Base-by-base conservation (phyloP, 768 basidiomycete species). In the Kwoniella shandongensis region DNA sequence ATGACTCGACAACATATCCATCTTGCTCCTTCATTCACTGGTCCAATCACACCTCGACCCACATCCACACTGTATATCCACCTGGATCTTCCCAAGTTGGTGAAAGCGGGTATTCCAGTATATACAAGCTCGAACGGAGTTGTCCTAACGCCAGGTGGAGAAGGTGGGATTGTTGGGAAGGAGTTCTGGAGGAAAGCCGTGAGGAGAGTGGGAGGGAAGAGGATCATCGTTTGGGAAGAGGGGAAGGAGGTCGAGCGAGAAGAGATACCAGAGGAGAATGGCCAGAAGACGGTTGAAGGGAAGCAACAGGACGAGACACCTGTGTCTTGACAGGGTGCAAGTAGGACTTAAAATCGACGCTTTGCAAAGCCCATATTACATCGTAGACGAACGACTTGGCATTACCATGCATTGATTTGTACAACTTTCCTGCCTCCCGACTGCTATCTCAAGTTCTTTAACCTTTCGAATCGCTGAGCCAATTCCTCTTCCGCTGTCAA, bases 1-100 rank as follows among this genome's bases (percentile, higher is more conserved):
- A 96, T 93, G 91, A 81, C 78, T 12, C 81, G 94, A 23, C 94
- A 92, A 69, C 92, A 97, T 69, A 88, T 98, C 36, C 94, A 99
- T 75, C 80, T 96, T 13, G 92, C 93, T 0, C 88, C 91, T 72
- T 86, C 88, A 32, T 78, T 72, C 1, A 81, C 82, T 4, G 85
- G 65, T 22, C 12, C 39, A 13, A 52, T 49, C 53, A 91, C 91
- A 26, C 92, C 94, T 84, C 86, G 93, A 22, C 80, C 76, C 3
- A 84, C 83, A 1, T 87, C 90, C 0, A 82, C 87, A 58, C 79
- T 98, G 32, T 81, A 91, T 51, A 87, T 97, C 42, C 92, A 86
- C 68, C 81, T 98, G 57, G 81, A 93, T 61, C 79, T 93, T 3
- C 79, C 83, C 51, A 85, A 83, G 15, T 45, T 70, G 62, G 23